These are phyloP conservation scores for Metschnikowia drakensbergensis DNA, from an alignment of 805 yeast species.

Conservation along the genomic window DNA sequence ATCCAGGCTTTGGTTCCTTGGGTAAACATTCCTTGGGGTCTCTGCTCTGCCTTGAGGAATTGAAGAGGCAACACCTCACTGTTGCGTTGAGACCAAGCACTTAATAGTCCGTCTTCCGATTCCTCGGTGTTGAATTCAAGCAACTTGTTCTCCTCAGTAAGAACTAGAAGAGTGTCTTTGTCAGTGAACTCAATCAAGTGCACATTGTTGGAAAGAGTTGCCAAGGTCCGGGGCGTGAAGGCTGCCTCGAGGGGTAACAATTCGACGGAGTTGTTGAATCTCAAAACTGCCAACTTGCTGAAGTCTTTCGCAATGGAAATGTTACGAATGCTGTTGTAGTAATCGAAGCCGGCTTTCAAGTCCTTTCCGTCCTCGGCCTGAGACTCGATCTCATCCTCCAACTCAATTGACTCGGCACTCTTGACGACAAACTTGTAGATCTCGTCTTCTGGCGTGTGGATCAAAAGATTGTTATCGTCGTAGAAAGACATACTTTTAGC, in stretches of 20 bases:
- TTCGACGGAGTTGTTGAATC: constrained; percentile 66
- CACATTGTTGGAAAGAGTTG: constrained; percentile 57
- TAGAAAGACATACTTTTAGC: constrained; percentile 52
- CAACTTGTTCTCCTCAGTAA: constrained; percentile 71
- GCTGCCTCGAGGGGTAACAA: constrained; percentile 30
- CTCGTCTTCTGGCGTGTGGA: constrained; percentile 62
- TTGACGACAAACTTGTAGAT: constrained; percentile 39
- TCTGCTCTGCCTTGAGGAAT: constrained; percentile 53
- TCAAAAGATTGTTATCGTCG: constrained; percentile 42
- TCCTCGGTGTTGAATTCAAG: constrained; percentile 50
- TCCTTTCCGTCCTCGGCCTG: constrained; percentile 11
- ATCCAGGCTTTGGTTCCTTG: constrained; percentile 64
- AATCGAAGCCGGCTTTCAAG: constrained; percentile 35
- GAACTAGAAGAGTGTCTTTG: constrained; percentile 51
- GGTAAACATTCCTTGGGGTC: constrained; percentile 67
- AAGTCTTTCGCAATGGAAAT: constrained; percentile 47
- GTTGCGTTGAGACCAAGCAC: constrained; percentile 78
- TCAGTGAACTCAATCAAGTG: constrained; percentile 58
- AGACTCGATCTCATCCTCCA: constrained; percentile 43
- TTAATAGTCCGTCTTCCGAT: constrained; percentile 35
- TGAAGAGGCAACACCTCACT: constrained; percentile 70
- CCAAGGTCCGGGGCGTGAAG: constrained; percentile 39
- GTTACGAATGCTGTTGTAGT: constrained; percentile 49
- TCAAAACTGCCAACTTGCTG: constrained; percentile 50
- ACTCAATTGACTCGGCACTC: constrained; percentile 21